Evolutionary conservation across 2,329 filamentous ascomycete genomes (phyloP), one percentile per base, ranked within the genome.

Genomic region (Aspergillus chevalieri): DNA sequence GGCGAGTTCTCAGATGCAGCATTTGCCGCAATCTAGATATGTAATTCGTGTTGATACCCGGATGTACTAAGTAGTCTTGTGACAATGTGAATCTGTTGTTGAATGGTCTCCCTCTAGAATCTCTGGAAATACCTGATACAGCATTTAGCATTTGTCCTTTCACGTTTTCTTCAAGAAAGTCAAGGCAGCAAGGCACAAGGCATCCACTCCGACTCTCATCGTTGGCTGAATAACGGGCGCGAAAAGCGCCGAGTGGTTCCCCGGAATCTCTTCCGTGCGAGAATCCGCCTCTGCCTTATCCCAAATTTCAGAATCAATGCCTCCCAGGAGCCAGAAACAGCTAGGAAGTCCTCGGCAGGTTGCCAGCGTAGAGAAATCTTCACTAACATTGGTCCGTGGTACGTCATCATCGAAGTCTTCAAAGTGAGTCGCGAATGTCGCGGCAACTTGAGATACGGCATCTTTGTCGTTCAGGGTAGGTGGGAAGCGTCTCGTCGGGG

Each of bases 201-300:
- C 78, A 65, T 81, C 75, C 2, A 76, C 66, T 0, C 77, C 82
- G 4, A 67, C 69, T 51, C 53, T 73, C 68, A 85, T 62, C 0
- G 82, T 85, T 6, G 81, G 81, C 61, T 79, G 74, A 21, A 84
- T 73, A 0, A 74, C 76, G 4, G 81, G 82, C 28, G 78, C 77
- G 65, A 85, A 85, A 47, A 74, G 71, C 0, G 79, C 74, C 51
- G 74, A 79, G 59, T 85, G 82, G 55, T 85, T 85, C 0, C 76
- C 75, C 0, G 82, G 78, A 10, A 84, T 73, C 47, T 75, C 76
- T 53, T 73, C 66, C 52, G 43, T 50, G 4, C 72, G 62, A 56
- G 48, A 67, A 0, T 75, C 76, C 47, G 61, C 66, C 59, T 74
- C 67, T 12, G 68, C 70, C 52, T 70, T 63, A 61, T 83, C 78